Evolutionary conservation across 108 stramenopile genomes (phyloP), one percentile per base, ranked within the genome.

Genomic region (Nitzschia sp.): DNA sequence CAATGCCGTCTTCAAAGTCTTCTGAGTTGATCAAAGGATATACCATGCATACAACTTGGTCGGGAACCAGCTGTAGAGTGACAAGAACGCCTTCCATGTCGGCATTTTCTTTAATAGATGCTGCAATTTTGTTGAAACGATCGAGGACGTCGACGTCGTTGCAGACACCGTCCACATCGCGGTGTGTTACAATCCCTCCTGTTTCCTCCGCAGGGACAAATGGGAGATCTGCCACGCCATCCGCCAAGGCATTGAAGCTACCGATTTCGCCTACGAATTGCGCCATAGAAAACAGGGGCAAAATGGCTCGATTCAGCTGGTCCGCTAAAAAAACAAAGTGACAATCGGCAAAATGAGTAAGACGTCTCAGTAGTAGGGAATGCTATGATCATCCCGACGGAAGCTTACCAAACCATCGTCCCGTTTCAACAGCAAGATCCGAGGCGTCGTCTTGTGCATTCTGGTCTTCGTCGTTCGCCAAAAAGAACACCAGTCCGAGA

Each of bases 21-120:
- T 82, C 81, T 13, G 76, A 70, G 36, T 82, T 82, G 63, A 48
- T 59, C 47, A 82, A 19, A 26, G 81, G 81, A 51, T 82, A 49
- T 1, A 64, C 15, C 27, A 70, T 21, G 28, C 76, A 82, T 38
- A 82, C 62, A 0, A 77, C 76, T 49, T 42, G 63, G n/a, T 53
- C 42, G 15, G 81, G 81, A 23, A 74, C 76, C 28, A 82, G 36
- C 54, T 82, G 76, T 2, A 82, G 24, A 31, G 68, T 77, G 38
- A 82, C 61, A 0, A 82, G 38, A 19, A 77, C 66, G 1, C 73
- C 73, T 59, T 64, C 67, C 76, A 82, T 77, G 11, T 60, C 28
- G 0, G 76, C 67, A 30, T 77, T 55, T 32, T 49, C 33, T 58
- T 82, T 82, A 34, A 82, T 68, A 9, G 31, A 74, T 19, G 46